A percentile compares a stretch with the other conserved stretches of the same genome.
Conservation (phyloP, 2,329 filamentous ascomycete species). For the Colletotrichum echinochloae region DNA sequence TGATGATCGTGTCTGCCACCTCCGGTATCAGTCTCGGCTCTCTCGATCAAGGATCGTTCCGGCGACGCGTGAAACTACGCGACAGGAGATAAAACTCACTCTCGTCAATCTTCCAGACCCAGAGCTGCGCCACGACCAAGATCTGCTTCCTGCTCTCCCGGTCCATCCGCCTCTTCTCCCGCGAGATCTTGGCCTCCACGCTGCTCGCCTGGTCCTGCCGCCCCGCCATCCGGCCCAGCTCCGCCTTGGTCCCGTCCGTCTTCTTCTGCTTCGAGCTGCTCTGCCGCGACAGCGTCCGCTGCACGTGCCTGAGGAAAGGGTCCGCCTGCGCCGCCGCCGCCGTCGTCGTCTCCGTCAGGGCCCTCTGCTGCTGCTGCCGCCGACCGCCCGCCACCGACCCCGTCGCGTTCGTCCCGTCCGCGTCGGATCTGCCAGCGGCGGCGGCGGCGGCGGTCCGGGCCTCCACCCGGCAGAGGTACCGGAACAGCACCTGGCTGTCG, state of each 20-base stretch:
- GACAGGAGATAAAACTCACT: slow-evolving; percentile 6
- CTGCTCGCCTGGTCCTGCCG: slow-evolving; percentile 41
- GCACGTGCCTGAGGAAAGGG: slow-evolving; percentile 31
- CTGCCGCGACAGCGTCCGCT: slow-evolving; percentile 30
- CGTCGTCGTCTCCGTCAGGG: not conserved
- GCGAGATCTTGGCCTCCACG: slow-evolving; percentile 36
- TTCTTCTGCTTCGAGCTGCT: slow-evolving; percentile 42
- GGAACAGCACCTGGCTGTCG: slow-evolving; percentile 39
- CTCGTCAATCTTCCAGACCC: slow-evolving; percentile 42
- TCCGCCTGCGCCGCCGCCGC: slow-evolving; percentile 1
- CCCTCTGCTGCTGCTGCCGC: not conserved
- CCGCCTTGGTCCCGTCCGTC: slow-evolving; percentile 42
- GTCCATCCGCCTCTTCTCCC: slow-evolving; percentile 39
- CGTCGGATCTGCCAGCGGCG: not conserved
- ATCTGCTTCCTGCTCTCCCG: slow-evolving; percentile 48
- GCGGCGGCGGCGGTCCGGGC: not conserved
- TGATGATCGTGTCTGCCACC: slow-evolving; percentile 38
- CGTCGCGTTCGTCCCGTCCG: not conserved
- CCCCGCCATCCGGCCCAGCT: slow-evolving; percentile 40
- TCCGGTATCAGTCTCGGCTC: too few species aligned
- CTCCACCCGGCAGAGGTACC: slow-evolving; percentile 36
- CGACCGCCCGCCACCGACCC: not conserved
- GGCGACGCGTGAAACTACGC: not conserved
- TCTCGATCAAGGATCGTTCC: not conserved
- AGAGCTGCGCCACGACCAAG: slow-evolving; percentile 45